Evolutionary conservation across 1,284 basidiomycete genomes (phyloP).

Genomic region (Trichosporon coremiiforme): DNA sequence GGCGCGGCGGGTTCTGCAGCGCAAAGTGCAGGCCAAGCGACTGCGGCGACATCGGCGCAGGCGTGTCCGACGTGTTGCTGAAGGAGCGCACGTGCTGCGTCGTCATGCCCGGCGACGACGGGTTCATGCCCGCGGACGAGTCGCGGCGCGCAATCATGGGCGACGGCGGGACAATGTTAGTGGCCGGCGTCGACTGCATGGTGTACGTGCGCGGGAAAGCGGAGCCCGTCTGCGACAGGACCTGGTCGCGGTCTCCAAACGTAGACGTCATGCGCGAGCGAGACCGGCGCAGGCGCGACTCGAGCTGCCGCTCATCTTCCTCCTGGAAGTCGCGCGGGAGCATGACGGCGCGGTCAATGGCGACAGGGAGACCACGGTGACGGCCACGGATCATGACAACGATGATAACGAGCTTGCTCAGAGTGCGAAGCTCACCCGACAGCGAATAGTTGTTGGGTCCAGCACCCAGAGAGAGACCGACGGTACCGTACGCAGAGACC

Average conservation of each 20-base stretch:
- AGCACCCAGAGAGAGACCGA: constrained; percentile 78
- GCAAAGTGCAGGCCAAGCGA: constrained; percentile 2
- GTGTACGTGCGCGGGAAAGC: constrained; percentile 25
- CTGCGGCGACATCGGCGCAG: not conserved
- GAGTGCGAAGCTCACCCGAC: constrained; percentile 43
- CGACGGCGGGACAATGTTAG: constrained; percentile 13
- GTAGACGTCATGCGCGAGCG: constrained; percentile 22
- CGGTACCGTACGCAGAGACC: constrained; percentile 87
- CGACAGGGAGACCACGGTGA: constrained; percentile 51
- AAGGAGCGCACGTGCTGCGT: no score
- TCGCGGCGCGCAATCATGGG: constrained; percentile 5
- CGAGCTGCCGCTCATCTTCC: constrained; percentile 47
- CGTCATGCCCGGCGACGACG: not conserved
- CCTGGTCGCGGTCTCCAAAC: constrained; percentile 18
- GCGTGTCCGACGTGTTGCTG: not conserved
- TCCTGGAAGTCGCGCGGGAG: constrained; percentile 52
- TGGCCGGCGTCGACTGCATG: constrained; percentile 6
- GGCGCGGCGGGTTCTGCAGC: constrained; percentile 8
- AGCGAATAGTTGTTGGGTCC: constrained; percentile 60
- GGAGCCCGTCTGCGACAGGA: constrained; percentile 18
- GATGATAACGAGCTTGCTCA: constrained; percentile 51
- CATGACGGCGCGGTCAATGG: constrained; percentile 57
- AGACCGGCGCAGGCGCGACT: constrained; percentile 37
- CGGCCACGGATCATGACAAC: constrained; percentile 51
- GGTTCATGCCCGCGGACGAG: not conserved